Percentiles rank a stretch among this genome's conserved stretches.
Conservation (phyloP, 2,329 filamentous ascomycete genomes). For the Madurella fahalii region DNA sequence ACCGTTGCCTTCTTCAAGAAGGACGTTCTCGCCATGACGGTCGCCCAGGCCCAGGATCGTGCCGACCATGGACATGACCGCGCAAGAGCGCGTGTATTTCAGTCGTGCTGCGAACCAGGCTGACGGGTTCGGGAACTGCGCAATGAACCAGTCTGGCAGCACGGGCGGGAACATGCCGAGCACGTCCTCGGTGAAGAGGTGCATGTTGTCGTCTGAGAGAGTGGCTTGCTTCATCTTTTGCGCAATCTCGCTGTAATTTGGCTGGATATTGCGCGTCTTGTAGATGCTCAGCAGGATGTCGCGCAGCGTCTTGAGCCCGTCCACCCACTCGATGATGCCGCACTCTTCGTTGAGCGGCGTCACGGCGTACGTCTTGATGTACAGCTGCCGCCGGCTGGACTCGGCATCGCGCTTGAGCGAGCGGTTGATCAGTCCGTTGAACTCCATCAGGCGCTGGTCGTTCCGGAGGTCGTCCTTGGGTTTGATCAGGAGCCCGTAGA, state of each 20-base stretch:
- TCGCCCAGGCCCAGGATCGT: constrained; percentile 92
- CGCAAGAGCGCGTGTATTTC: constrained; percentile 86
- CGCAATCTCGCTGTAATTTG: constrained; percentile 66
- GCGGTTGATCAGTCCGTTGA: constrained; percentile 96
- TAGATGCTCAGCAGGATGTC: constrained; percentile 84
- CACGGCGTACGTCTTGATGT: constrained; percentile 96
- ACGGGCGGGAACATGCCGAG: constrained; percentile 71
- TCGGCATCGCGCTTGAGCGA: constrained; percentile 89
- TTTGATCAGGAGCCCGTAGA: constrained; percentile 90
- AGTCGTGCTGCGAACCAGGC: constrained; percentile 88
- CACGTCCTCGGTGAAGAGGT: constrained; percentile 66
- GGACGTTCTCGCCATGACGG: constrained; percentile 93
- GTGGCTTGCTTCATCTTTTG: constrained; percentile 60
- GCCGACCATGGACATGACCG: constrained; percentile 99
- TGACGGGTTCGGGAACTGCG: constrained; percentile 89
- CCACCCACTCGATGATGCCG: constrained; percentile 97
- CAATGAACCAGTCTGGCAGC: constrained; percentile 90
- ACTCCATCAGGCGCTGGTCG: constrained; percentile 98
- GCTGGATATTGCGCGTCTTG: constrained; percentile 64
- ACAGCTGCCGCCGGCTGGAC: constrained; percentile 82
- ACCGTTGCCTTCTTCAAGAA: constrained; percentile 89
- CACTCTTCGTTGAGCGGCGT: constrained; percentile 97
- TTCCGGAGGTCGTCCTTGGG: constrained; percentile 97
- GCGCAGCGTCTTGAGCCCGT: constrained; percentile 87
- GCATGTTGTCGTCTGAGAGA: constrained; percentile 54